These are phyloP conservation scores for Lactarius evosmus DNA, from an alignment of 768 basidiomycete genomes.

Conservation along the genomic window DNA sequence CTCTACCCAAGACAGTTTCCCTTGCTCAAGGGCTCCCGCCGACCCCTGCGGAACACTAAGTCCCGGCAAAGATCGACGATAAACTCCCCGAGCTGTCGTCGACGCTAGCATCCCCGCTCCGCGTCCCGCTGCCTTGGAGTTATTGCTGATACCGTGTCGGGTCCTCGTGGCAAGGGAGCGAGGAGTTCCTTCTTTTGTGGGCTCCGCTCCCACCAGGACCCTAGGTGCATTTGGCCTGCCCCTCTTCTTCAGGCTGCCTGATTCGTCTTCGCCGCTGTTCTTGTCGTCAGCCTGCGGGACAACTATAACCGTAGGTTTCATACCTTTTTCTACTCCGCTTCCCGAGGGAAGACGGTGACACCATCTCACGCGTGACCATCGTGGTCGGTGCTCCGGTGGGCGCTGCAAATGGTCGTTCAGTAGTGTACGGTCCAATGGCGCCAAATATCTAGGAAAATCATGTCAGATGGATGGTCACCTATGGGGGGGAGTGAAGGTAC, in stretches of 20 bases:
- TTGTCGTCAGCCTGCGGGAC: neutral
- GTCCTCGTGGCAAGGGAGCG: neutral
- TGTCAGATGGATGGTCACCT: too few relatives aligned
- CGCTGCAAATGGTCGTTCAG: neutral
- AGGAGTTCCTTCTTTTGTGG: neutral
- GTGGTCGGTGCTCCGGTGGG: neutral
- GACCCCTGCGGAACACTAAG: neutral
- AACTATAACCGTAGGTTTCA: neutral
- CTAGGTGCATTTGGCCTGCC: neutral
- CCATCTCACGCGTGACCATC: neutral
- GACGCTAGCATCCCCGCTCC: neutral
- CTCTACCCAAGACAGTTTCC: neutral
- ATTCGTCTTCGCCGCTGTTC: neutral
- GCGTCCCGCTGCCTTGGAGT: neutral
- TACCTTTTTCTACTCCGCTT: neutral
- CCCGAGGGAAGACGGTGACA: neutral
- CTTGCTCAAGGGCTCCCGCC: neutral
- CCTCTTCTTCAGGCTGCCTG: neutral
- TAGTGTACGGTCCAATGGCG: neutral
- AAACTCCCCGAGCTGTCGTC: neutral
- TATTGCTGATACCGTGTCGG: neutral
- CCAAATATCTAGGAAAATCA: neutral
- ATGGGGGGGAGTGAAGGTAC: neutral
- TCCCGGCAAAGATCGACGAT: neutral
- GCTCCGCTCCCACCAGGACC: neutral